A percentile compares a stretch with the other conserved stretches of the same genome.
phyloP scores from a whole-genome alignment of 2,329 filamentous ascomycete species.

The Cladosporium cucumerinum region DNA sequence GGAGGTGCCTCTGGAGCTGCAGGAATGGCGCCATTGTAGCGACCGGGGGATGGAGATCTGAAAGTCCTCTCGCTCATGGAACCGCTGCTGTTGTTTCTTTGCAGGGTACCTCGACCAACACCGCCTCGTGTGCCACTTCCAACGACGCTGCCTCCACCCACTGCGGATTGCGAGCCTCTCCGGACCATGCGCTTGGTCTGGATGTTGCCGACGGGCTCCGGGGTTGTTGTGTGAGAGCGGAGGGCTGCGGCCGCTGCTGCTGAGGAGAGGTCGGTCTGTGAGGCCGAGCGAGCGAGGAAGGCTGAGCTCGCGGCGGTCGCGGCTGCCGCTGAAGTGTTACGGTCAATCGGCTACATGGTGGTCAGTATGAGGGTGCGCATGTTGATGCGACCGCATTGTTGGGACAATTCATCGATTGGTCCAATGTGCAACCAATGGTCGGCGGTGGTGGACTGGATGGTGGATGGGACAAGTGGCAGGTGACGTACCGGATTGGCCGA shows the following conservation, averaged over 20 bases:
- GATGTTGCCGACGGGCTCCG: slow-evolving; percentile 74
- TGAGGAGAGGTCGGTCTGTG: slow-evolving; percentile 68
- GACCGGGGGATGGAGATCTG: slow-evolving; percentile 66
- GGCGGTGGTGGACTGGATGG: background rate
- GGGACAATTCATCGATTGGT: slow-evolving; percentile 10
- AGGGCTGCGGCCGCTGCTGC: slow-evolving; percentile 85
- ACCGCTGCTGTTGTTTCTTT: slow-evolving; percentile 65
- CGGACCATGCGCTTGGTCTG: slow-evolving; percentile 83
- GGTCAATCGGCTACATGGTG: slow-evolving; percentile 47
- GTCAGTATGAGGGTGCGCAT: background rate
- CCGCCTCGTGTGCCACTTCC: slow-evolving; percentile 25
- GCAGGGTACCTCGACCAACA: slow-evolving; percentile 47
- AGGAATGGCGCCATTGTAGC: slow-evolving; percentile 30
- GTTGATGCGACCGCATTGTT: background rate
- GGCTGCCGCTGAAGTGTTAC: slow-evolving; percentile 67
- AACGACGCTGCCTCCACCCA: slow-evolving; percentile 47
- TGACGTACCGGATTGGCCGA: slow-evolving; percentile 33
- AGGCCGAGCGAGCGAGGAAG: slow-evolving; percentile 65
- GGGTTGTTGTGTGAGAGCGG: slow-evolving; percentile 71
- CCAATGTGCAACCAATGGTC: background rate
- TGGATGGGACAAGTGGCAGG: background rate
- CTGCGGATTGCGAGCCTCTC: slow-evolving; percentile 69
- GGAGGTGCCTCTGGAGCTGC: slow-evolving; percentile 56
- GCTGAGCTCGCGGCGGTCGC: slow-evolving; percentile 73
- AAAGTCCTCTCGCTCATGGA: slow-evolving; percentile 92